Base-by-base conservation (phyloP, 768 basidiomycete genomes). In the Boletus edulis region DNA sequence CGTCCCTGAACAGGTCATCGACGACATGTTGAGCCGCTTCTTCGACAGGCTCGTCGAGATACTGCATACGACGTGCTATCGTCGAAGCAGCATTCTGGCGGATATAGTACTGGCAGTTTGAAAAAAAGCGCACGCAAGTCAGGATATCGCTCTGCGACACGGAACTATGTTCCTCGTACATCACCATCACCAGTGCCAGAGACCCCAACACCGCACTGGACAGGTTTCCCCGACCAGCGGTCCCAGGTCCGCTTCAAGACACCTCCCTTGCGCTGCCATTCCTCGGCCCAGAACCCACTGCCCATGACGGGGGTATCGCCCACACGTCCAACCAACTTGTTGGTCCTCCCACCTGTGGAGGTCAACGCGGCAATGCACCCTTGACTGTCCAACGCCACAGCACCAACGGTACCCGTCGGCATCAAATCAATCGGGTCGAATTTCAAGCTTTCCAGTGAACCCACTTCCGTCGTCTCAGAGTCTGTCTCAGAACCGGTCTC, bases 131-230 rank as follows among this genome's bases (percentile, higher is more conserved):
- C 2, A 11, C 15, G 10, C 14, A 37, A 29, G 46, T 60, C 45
- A 47, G 54, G 20, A 47, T 40, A 51, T 44, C 42, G 24, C 50
- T 41, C 51, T 17, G 41, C 38, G 51, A 41, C 27, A 43, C 37
- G 46, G 10, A 43, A 38, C 18, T 31, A 15, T 43, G 31, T 40
- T 38, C 44, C 37, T 72, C 83, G 55, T 65, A 91, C 89, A 70
- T 93, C 91, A 58, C 91, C 91, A 60, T 92, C 85, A 8, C 91
- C 91, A 13, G 91, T 93, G 0, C 91, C 89, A 31, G 87, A 89
- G n/a, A 93, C 73, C 5, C 90, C 89, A 22, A 93, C 73, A 9
- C 83, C 87, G 24, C 63, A 67, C 11, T 65, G 60, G 15, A 61
- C 56, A 24, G 64, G 56, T 41, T 72, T 73, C 3, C 77, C 69